These are phyloP conservation scores for Pleomassaria siparia DNA, from an alignment of 2,329 filamentous ascomycete species.

Conservation along the genomic window DNA sequence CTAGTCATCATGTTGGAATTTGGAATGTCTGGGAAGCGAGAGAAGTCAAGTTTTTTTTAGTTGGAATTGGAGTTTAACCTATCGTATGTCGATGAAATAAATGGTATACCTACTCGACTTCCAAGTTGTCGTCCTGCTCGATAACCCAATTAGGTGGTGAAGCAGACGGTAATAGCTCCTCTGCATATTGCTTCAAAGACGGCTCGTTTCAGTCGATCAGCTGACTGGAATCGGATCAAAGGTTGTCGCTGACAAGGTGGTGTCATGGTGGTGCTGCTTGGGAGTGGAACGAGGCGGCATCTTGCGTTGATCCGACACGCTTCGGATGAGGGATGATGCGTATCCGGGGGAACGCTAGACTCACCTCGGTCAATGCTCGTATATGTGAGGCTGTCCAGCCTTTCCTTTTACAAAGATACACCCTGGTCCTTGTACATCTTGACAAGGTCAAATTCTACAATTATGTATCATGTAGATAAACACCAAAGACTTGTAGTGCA, in stretches of 20 bases:
- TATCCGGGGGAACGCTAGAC: background rate
- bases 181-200: background rate
- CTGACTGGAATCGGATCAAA: slow-evolving; percentile 9
- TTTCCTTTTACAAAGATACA: background rate
- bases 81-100: background rate
- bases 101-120: background rate
- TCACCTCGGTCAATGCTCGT: background rate
- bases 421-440: no score
- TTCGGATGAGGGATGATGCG: background rate
- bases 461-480: no score
- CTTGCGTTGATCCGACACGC: slow-evolving; percentile 31
- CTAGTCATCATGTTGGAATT: slow-evolving; percentile 17
- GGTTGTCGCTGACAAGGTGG: slow-evolving; percentile 14
- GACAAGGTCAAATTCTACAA: no score
- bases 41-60: background rate
- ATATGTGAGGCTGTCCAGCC: background rate
- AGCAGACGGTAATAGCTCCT: background rate
- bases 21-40: background rate
- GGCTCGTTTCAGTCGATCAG: slow-evolving; percentile 5
- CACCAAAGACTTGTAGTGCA: no score
- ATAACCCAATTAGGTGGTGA: background rate
- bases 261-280: slow-evolving; percentile 15
- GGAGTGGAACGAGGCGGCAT: slow-evolving; percentile 8
- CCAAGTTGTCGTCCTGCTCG: background rate
- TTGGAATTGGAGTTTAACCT: background rate